These are phyloP conservation scores for Plenodomus lindquistii DNA, from an alignment of 2,329 filamentous ascomycete species.

Conservation along the genomic window DNA sequence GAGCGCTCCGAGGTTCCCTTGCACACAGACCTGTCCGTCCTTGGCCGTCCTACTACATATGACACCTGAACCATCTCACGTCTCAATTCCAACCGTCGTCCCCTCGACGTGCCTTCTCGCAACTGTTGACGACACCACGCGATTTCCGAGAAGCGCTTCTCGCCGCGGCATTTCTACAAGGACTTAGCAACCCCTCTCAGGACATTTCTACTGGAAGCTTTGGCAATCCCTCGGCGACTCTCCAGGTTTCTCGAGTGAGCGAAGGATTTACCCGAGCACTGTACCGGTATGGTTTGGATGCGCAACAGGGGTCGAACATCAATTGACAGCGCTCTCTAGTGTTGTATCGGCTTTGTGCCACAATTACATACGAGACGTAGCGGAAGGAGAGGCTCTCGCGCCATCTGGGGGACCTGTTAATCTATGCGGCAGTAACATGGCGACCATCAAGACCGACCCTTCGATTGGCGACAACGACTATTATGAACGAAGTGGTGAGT, in stretches of 20 bases:
- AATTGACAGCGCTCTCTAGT: slow-evolving; percentile 27
- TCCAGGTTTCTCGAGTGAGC: background rate
- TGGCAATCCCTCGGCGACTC: background rate
- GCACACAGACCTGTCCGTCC: slow-evolving; percentile 14
- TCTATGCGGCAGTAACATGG: slow-evolving; percentile 42
- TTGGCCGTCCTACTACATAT: slow-evolving; percentile 12
- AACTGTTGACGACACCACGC: background rate
- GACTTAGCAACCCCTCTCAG: background rate
- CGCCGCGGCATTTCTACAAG: background rate
- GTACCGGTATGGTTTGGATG: slow-evolving; percentile 34
- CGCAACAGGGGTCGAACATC: slow-evolving; percentile 21
- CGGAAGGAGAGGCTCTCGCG: slow-evolving; percentile 14
- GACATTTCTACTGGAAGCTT: background rate
- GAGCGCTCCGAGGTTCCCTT: slow-evolving; percentile 16
- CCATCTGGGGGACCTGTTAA: slow-evolving; percentile 15
- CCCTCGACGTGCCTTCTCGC: background rate
- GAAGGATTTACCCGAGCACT: background rate
- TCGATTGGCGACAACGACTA: slow-evolving; percentile 33
- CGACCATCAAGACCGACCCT: slow-evolving; percentile 39
- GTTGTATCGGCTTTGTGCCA: slow-evolving; percentile 8
- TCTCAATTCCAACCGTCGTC: slow-evolving; percentile 23
- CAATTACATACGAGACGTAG: slow-evolving; percentile 11
- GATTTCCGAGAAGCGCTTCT: background rate
- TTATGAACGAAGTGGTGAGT: slow-evolving; percentile 43
- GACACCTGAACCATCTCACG: slow-evolving; percentile 28